Base-by-base conservation (phyloP, 345 rosid genomes). In the Gossypium australe region DNA sequence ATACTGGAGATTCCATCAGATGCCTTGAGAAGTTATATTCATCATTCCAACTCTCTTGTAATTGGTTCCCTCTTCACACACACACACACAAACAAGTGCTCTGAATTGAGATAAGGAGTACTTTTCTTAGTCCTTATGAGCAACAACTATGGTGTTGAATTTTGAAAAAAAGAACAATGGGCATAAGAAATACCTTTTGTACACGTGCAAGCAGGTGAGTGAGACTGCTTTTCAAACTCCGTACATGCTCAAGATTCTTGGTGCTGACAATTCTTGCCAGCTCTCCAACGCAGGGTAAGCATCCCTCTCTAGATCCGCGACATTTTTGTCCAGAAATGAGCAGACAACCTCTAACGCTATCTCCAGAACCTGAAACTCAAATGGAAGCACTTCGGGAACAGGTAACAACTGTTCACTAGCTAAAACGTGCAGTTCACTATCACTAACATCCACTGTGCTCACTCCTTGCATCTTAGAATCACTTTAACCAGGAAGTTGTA, bases 301-400 rank as follows among this genome's bases (percentile, higher is more conserved):
- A 75, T 89, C 91, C 71, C 78, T 86, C 86, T 91, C 98, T 52
- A 92, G 90, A 3, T 89, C 84, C 27, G 84, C 91, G 60, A 91
- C 99, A 41, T 77, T 82, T 41, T 81, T 79, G 75, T 89, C 98
- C 83, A 93, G 79, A 82, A 68, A 83, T 3, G 91, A 82, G 66
- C 97, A 95, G 61, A 91, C 94, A 48, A 85, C 84, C 83, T 95
- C 98, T 2, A 95, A 82, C 27, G 99, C 99, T 71, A 91, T 89
- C 89, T 95, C 99, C 53, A 95, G 89, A 76, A 95, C 97, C 81
- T 91, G 96, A 85, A 95, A 89, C 81, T 93, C 99, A 70, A 95
- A 95, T 14, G 97, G 98, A 67, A 92, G 98, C 81, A 92, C 41
- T 34, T 34, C 41, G 41, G 41, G 41, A 34, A 82, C 77, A 76